Evolutionary conservation across 2,329 filamentous ascomycete species (phyloP).

Genomic region (Monilinia polystroma): DNA sequence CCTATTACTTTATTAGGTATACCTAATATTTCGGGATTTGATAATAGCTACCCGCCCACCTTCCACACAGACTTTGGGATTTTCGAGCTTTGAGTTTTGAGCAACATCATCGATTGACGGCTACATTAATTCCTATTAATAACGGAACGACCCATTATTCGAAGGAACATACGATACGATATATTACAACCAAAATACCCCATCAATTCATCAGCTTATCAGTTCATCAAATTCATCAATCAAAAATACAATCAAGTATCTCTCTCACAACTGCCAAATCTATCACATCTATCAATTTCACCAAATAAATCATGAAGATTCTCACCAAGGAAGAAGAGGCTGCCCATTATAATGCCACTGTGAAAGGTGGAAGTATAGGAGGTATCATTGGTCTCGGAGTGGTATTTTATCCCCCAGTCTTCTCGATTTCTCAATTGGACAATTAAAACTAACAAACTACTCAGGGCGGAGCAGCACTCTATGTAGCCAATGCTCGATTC

Average conservation of each 20-base stretch:
- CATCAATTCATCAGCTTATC: background rate
- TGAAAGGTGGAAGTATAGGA: conserved; percentile 77
- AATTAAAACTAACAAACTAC: conserved; percentile 17
- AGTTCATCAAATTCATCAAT: too few relatives aligned
- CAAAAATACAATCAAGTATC: background rate
- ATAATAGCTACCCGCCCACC: background rate
- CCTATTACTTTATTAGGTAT: too few relatives aligned
- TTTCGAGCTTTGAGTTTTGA: background rate
- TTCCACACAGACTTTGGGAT: too few relatives aligned
- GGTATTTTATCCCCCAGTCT: conserved; percentile 53
- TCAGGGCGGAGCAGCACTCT: conserved; percentile 55
- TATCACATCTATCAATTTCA: too few relatives aligned
- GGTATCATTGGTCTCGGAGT: conserved; percentile 64
- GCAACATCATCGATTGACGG: conserved; percentile 13
- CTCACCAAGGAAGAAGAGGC: conserved; percentile 90
- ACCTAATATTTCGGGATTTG: background rate
- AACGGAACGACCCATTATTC: background rate
- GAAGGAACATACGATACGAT: background rate
- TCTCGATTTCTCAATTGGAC: background rate
- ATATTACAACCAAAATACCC: background rate
- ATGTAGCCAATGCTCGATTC: conserved; percentile 66
- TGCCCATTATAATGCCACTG: conserved; percentile 77
- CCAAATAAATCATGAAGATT: conserved; percentile 73
- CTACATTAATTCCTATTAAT: background rate
- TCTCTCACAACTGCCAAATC: too few relatives aligned